Evolutionary conservation across 768 basidiomycete species (phyloP).

Genomic region (Panellus pusillus): DNA sequence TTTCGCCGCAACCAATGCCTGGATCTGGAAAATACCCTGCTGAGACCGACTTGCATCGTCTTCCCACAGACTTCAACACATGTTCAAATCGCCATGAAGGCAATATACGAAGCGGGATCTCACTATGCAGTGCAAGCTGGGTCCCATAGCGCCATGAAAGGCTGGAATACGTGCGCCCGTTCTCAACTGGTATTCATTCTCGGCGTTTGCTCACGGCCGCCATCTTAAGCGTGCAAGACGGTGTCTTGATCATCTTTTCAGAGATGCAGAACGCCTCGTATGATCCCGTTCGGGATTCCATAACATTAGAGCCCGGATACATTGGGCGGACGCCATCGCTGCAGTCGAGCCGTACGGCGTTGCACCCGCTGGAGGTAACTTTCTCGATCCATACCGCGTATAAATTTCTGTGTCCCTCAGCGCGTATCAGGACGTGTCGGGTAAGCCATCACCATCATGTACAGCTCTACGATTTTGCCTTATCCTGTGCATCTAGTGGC

Average conservation of each 20-base stretch:
- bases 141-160: conserved; percentile 26
- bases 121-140: conserved; percentile 27
- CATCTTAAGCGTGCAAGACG: conserved; percentile 27
- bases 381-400: neutral
- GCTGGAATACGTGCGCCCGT: conserved; percentile 22
- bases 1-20: conserved; percentile 8
- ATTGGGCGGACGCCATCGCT: conserved; percentile 40
- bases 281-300: conserved; percentile 34
- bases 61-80: conserved; percentile 16
- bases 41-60: conserved; percentile 23
- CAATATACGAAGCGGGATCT: conserved; percentile 19
- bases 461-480: neutral
- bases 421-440: conserved; percentile 13
- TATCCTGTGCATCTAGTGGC: conserved; percentile 26
- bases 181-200: neutral
- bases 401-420: neutral
- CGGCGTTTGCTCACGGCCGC: too few relatives aligned
- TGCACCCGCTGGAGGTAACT: conserved; percentile 39
- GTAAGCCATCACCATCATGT: neutral
- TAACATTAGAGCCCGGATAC: conserved; percentile 42
- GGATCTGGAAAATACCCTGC: conserved; percentile 21
- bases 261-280: conserved; percentile 31
- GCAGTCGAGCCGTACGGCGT: conserved; percentile 39
- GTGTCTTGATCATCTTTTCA: conserved; percentile 23
- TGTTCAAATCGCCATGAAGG: conserved; percentile 25